These are phyloP conservation scores for Plasmodium inui DNA, from an alignment of 169 alveolate genomes.

Conservation along the genomic window DNA sequence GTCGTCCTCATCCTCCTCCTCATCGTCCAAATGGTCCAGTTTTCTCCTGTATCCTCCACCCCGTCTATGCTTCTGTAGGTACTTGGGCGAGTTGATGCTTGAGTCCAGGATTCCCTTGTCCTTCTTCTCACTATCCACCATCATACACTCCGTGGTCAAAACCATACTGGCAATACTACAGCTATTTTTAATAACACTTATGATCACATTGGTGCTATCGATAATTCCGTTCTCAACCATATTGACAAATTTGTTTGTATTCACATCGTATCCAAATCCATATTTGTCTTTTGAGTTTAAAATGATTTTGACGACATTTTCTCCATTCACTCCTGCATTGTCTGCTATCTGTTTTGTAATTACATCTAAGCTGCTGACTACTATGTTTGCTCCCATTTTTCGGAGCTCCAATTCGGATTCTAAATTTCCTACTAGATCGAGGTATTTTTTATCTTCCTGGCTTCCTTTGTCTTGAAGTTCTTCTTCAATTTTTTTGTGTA, in stretches of 20 bases:
- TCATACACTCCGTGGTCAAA: conserved; percentile 93
- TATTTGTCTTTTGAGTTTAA: conserved; percentile 86
- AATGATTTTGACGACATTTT: conserved; percentile 87
- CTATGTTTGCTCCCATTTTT: conserved; percentile 90
- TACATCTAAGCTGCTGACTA: conserved; percentile 87
- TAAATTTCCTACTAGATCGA: conserved; percentile 82
- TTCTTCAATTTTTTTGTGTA: conserved; percentile 82
- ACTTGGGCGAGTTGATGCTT: conserved; percentile 26
- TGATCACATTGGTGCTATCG: conserved; percentile 91
- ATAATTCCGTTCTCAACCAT: conserved; percentile 92
- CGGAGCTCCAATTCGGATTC: conserved; percentile 90
- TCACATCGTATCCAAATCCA: conserved; percentile 92
- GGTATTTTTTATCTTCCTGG: conserved; percentile 59
- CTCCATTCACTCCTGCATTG: conserved; percentile 90
- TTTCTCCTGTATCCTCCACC: conserved; percentile 19
- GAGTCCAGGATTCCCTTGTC: conserved; percentile 54
- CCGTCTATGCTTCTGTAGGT: conserved; percentile 16
- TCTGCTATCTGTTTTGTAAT: conserved; percentile 89
- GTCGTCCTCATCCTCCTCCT: conserved; percentile 55
- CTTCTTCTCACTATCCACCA: conserved; percentile 89
- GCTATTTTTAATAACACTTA: conserved; percentile 89
- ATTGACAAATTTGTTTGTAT: conserved; percentile 89
- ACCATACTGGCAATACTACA: conserved; percentile 91
- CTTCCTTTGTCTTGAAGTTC: conserved; percentile 24
- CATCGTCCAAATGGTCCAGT: conserved; percentile 37